These are phyloP conservation scores for Waltergamsia citrina DNA, from an alignment of 2,329 filamentous ascomycete species.

Conservation along the genomic window DNA sequence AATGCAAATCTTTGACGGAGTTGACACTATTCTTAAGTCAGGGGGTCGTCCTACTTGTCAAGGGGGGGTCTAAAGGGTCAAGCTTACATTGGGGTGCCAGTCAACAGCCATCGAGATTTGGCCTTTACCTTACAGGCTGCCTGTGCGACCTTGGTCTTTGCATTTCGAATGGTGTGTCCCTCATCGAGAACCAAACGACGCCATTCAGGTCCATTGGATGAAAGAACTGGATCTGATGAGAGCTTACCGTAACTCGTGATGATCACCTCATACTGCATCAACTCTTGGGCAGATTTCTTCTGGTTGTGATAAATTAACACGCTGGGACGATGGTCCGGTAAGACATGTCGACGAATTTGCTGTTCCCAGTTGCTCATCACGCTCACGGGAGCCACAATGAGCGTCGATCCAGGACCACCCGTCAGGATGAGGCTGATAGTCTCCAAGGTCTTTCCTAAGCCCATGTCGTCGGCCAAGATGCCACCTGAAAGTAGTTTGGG, in stretches of 20 bases:
- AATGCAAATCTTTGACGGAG: conserved; percentile 71
- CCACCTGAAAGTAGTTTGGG: conserved; percentile 68
- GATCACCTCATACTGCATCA: conserved; percentile 63
- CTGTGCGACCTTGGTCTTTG: conserved; percentile 59
- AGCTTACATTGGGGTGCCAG: conserved; percentile 68
- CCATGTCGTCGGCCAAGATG: conserved; percentile 50
- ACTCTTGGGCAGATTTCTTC: conserved; percentile 45
- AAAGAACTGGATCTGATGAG: conserved; percentile 45
- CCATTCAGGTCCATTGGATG: conserved; percentile 47
- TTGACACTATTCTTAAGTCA: conserved; percentile 51
- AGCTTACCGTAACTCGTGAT: conserved; percentile 80
- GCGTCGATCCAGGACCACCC: conserved; percentile 49
- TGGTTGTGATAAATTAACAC: conserved; percentile 68
- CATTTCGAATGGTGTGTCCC: conserved; percentile 74
- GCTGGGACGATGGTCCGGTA: conserved; percentile 49
- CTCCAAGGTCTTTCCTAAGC: conserved; percentile 57
- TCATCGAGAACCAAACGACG: conserved; percentile 74
- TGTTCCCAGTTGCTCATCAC: conserved; percentile 89
- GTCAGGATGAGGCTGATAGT: conserved; percentile 69
- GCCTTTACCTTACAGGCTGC: conserved; percentile 60
- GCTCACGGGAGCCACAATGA: conserved; percentile 73
- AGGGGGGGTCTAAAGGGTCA: too few species aligned
- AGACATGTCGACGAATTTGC: conserved; percentile 66
- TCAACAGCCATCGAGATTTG: conserved; percentile 68
- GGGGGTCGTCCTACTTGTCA: conserved; percentile 13